Evolutionary conservation across 2,329 filamentous ascomycete species (phyloP).

Genomic region (Ophiocordyceps australis): DNA sequence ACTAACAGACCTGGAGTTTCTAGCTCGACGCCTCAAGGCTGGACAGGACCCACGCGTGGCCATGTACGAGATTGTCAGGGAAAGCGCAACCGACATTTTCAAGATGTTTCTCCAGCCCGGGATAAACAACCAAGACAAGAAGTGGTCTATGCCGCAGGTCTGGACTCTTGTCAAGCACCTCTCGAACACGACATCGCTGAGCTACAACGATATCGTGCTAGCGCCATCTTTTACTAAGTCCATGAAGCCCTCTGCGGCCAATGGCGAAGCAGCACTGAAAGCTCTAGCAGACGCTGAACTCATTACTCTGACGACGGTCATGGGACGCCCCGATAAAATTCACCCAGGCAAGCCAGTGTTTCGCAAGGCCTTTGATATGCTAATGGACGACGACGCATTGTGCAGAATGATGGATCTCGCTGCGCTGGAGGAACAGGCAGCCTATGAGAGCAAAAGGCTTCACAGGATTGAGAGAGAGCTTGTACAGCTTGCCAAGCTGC

Average conservation of each 20-base stretch:
- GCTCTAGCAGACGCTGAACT: constrained; percentile 73
- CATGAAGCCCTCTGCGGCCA: constrained; percentile 23
- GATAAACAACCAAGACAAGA: constrained; percentile 24
- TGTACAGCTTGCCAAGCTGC: constrained; percentile 47
- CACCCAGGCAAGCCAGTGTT: constrained; percentile 75
- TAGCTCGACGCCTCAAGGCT: constrained; percentile 74
- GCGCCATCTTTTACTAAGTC: constrained; percentile 54
- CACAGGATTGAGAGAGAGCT: constrained; percentile 69
- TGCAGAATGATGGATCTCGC: constrained; percentile 55
- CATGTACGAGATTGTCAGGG: constrained; percentile 73
- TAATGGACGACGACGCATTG: constrained; percentile 56
- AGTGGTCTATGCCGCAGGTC: constrained; percentile 73
- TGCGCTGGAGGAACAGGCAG: constrained; percentile 48
- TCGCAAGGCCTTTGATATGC: constrained; percentile 57
- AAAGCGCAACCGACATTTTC: constrained; percentile 75
- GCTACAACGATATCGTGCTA: constrained; percentile 75
- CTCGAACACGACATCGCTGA: constrained; percentile 45
- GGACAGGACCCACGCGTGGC: constrained; percentile 71
- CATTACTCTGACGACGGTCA: constrained; percentile 53
- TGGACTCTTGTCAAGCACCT: constrained; percentile 77
- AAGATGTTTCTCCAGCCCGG: constrained; percentile 77
- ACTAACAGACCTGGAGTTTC: constrained; percentile 86
- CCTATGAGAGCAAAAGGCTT: constrained; percentile 55
- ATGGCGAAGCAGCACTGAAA: constrained; percentile 60
- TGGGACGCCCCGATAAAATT: constrained; percentile 63